A percentile compares a stretch with the other conserved stretches of the same genome.
These are phyloP conservation scores for Cardamine occulta DNA, from an alignment of 345 rosid genomes.

Conservation along the genomic window DNA sequence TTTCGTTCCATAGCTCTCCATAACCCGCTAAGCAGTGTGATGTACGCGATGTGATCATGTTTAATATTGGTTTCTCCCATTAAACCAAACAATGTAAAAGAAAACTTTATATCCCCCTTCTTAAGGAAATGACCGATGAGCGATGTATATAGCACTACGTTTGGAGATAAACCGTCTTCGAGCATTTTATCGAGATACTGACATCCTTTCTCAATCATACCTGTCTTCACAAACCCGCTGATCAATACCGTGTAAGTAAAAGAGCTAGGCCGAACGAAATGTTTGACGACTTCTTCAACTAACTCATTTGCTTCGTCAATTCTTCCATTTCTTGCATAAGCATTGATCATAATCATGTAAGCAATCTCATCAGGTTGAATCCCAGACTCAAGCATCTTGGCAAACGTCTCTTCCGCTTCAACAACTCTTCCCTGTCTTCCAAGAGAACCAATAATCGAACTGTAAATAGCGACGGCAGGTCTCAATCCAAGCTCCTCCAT, in stretches of 20 bases:
- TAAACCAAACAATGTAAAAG: conserved; percentile 57
- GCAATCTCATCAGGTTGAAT: conserved; percentile 67
- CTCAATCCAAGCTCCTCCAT: conserved; percentile 60
- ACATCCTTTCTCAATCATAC: conserved; percentile 62
- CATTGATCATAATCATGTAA: conserved; percentile 76
- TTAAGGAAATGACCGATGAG: conserved; percentile 55
- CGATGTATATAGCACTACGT: conserved; percentile 58
- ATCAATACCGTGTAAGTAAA: conserved; percentile 62
- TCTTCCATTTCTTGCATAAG: conserved; percentile 54
- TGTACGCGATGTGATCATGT: conserved; percentile 47
- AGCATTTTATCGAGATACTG: conserved; percentile 65
- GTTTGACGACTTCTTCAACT: conserved; percentile 61
- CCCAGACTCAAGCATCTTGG: conserved; percentile 64
- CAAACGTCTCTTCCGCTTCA: conserved; percentile 64
- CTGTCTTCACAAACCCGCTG: conserved; percentile 63
- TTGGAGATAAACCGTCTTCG: conserved; percentile 61
- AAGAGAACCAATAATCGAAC: conserved; percentile 56
- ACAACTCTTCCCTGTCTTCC: conserved; percentile 49
- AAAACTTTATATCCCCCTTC: conserved; percentile 59
- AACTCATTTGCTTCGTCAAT: conserved; percentile 54
- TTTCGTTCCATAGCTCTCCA: conserved; percentile 44
- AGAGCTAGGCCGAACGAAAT: conserved; percentile 53
- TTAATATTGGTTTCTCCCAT: conserved; percentile 55
- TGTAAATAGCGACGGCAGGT: conserved; percentile 68
- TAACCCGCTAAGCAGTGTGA: conserved; percentile 56